A percentile compares a stretch with the other conserved stretches of the same genome.
These are phyloP conservation scores for Calycina herbarum DNA, from an alignment of 2,329 filamentous ascomycete genomes.

Conservation along the genomic window DNA sequence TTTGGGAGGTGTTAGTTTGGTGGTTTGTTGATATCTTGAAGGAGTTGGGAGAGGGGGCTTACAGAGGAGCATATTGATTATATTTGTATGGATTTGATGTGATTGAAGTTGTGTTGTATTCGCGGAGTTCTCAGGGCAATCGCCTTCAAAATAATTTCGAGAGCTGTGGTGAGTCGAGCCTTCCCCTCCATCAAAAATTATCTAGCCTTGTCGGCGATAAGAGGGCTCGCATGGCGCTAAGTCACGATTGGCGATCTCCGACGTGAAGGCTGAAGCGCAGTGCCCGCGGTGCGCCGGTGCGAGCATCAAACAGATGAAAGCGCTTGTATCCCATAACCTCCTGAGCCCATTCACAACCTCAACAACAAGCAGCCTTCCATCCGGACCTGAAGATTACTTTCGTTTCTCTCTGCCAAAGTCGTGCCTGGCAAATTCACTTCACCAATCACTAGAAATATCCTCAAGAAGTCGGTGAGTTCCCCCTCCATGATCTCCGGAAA, in stretches of 20 bases:
- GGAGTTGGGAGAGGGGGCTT: conserved; percentile 30
- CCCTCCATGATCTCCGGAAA: not conserved
- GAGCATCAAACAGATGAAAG: conserved; percentile 12
- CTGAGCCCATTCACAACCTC: conserved; percentile 4
- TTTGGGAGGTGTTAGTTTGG: conserved; percentile 38
- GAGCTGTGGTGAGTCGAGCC: not conserved
- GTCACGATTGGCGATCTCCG: conserved; percentile 9
- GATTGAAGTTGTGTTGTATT: not conserved
- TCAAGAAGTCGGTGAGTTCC: conserved; percentile 8
- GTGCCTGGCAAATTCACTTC: not conserved
- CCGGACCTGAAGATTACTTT: not conserved
- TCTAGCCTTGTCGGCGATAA: conserved; percentile 17
- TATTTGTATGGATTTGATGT: not conserved
- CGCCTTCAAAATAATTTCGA: not conserved
- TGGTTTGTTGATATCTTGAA: not conserved
- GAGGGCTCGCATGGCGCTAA: conserved; percentile 13
- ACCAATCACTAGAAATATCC: not conserved
- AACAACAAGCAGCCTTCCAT: not conserved
- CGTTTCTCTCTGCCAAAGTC: not conserved
- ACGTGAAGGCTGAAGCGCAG: conserved; percentile 12
- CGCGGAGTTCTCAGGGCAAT: not conserved
- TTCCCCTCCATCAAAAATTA: conserved; percentile 15
- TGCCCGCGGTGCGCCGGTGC: not conserved
- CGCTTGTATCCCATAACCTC: not conserved
- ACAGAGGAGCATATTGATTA: conserved; percentile 65